Base-by-base conservation (phyloP, 805 yeast species). In the Jamesozyma jinghongensis region DNA sequence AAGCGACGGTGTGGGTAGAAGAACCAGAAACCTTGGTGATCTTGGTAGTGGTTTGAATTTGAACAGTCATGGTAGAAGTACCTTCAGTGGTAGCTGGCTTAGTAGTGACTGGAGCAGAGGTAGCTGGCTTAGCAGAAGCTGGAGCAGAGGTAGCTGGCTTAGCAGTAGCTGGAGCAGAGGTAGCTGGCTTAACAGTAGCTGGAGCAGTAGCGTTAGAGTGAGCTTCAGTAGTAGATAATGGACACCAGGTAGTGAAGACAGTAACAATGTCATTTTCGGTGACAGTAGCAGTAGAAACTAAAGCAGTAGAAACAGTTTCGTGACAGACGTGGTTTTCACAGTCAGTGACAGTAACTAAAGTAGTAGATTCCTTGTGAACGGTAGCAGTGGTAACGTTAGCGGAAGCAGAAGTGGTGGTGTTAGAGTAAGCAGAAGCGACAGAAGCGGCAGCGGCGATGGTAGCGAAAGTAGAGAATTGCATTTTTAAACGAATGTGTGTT, bases 381-480 rank as follows among this genome's bases (percentile, higher is more conserved):
- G 54, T 47, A 36, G 45, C 53, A 30, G 56, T 44, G 50, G 57
- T 51, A 33, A 46, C 50, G 45, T 53, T 53, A 41, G 53, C 33
- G 34, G 52, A 51, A 45, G 53, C 53, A 34, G 60, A 48, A 46
- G 56, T 53, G 42, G 47, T 46, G 33, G 60, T 19, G 40, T 62
- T 61, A 45, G 50, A 50, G n/a, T n/a, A n/a, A 37, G 63, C 56
- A 20, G 35, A 12, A 42, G 63, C 65, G 44, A 48, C 52, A 38
- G 63, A 54, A 42, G 63, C 60, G 48, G 54, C 47, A 46, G 65
- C 62, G 39, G 65, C 65, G 46, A 60, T 52, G 40, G 62, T 41
- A 40, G 64, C 65, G 60, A 63, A 54, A 52, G 65, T 63, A 43
- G 68, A 59, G 63, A 63, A 62, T 59, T 64, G 66, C 69, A 65